Base-by-base conservation (phyloP, 441 rosid genomes). In the Francoa sonchifolia region DNA sequence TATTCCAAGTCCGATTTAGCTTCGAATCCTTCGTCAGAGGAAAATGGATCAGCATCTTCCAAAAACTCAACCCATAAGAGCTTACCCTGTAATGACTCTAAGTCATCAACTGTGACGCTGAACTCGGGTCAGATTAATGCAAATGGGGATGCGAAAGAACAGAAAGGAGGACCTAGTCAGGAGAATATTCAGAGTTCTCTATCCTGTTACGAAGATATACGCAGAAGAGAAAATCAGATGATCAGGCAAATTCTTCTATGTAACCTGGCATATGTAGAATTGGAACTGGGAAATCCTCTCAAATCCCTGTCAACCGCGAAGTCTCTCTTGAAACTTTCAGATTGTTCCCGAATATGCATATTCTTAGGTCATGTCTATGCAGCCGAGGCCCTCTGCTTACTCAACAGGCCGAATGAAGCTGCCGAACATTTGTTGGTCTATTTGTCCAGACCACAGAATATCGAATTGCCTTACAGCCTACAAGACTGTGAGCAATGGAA, bases 311-410 rank as follows among this genome's bases (percentile, higher is more conserved):
- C 84, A 14, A 44, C 65, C 5, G 79, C 95, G 13, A 69, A 33
- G 41, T 78, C 86, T 54, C 83, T 90, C 37, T 62, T 86, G 60
- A 77, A 78, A 50, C 60, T 74, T 52, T 65, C 82, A 3, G 73
- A 65, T 46, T 80, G 84, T 61, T 80, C 86, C 0, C 74, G 69
- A 63, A 66, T 80, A 41, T 86, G 69, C 56, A 28, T 59, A 21
- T 90, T 76, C 73, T 66, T 90, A 27, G 85, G 84, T 33, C 99
- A 71, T 52, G 41, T 76, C 2, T 90, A 90, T 57, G 94, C 77
- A 39, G 96, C 95, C 1, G 96, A 90, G 74, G 90, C 99, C 11
- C 96, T 90, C 19, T 90, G 95, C 72, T 51, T 73, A 59, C 69
- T 86, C 55, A 72, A 78, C 79, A 73, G 65, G 57, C 81, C 82